Base-by-base conservation (phyloP, 371 early-diverging fungal species). In the Haplosporangium sp. region DNA sequence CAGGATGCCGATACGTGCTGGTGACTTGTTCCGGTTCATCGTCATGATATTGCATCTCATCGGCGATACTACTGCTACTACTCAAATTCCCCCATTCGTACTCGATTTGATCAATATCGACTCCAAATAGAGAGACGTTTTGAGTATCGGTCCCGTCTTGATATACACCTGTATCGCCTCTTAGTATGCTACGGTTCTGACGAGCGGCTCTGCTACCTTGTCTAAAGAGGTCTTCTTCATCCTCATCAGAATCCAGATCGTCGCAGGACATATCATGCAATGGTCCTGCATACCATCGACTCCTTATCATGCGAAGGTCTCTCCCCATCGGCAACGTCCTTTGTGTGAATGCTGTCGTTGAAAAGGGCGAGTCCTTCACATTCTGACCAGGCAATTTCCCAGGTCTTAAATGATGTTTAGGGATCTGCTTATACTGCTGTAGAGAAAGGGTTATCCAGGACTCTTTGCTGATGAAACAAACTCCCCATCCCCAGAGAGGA, bases 401-500 rank as follows among this genome's bases (percentile, higher is more conserved):
- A 6, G 79, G 72, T 14, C 59, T 38, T 43, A 77, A 56, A 50
- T 77, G 79, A 16, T 56, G 54, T 52, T 77, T 77, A n/a, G 79
- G 72, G 38, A 77, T 68, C 4, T 23, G 23, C 18, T 63, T 54
- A 23, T 67, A 77, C 21, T 77, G 64, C 13, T 47, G 10, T 1
- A 67, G 60, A 2, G 62, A 62, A 40, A 75, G 20, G 1, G 68
- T 68, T 55, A 64, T 68, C 79, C 79, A 77, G 5, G 72, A 23
- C 0, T 72, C 72, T 12, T 52, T 13, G 12, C 59, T 62, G 3
- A 77, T 63, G 46, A 77, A 77, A 14, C 45, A 45, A 16, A 77
- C 79, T 1, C 72, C 79, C 79, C 79, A 77, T 1, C 79, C 79
- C 79, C 79, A 77, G 20, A 77, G 62, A 14, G 21, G 60, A 2